Evolutionary conservation across 768 basidiomycete species (phyloP).

Genomic region (Hygrophoropsis aurantiaca): DNA sequence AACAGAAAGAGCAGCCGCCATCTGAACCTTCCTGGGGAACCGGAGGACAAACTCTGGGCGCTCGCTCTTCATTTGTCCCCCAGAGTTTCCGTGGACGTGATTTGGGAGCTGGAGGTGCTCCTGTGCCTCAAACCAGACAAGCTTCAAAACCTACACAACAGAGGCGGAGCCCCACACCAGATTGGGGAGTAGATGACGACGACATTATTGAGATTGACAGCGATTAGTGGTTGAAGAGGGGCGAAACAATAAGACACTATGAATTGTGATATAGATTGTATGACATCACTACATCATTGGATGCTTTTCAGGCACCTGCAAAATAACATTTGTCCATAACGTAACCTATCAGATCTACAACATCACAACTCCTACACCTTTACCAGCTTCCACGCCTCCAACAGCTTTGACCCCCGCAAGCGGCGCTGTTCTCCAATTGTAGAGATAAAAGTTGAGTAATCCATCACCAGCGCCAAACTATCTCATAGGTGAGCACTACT

Average conservation of each 20-base stretch:
- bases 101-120: conserved; percentile 56
- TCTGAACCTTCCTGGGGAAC: conserved; percentile 42
- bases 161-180: conserved; percentile 68
- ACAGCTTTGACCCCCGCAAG: conserved; percentile 68
- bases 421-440: conserved; percentile 89
- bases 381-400: conserved; percentile 57
- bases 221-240: conserved; percentile 62
- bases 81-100: conserved; percentile 34
- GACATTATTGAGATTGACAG: conserved; percentile 85
- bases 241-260: conserved; percentile 3
- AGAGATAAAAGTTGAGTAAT: conserved; percentile 86
- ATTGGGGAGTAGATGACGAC: conserved; percentile 83
- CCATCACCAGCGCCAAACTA: conserved; percentile 96
- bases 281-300: too few relatives aligned
- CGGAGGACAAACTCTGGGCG: conserved; percentile 52
- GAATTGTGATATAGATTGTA: background rate
- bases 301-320: background rate
- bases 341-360: too few relatives aligned
- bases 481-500: conserved; percentile 8
- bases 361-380: conserved; percentile 93
- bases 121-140: conserved; percentile 45
- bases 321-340: background rate
- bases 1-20: conserved; percentile 40
- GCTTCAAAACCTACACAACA: conserved; percentile 27
- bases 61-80: conserved; percentile 35